Conservation (phyloP, 306 rosid genomes). For the Alnus rubra region DNA sequence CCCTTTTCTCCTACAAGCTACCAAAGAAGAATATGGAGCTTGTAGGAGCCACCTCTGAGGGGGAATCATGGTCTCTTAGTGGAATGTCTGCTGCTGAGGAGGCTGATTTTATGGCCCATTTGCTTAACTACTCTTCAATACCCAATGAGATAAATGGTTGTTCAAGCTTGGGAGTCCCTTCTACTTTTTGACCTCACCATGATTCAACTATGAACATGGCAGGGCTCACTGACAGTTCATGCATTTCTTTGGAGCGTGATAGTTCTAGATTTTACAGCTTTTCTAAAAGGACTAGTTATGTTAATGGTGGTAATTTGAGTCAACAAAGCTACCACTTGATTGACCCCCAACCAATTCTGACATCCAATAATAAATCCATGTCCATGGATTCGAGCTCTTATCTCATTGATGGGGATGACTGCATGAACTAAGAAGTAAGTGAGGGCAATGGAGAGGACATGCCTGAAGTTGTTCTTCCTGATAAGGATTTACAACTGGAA, state of each 20-base stretch:
- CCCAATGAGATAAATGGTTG: slow-evolving; percentile 25
- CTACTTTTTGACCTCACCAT: slow-evolving; percentile 48
- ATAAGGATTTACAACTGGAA: slow-evolving; percentile 25
- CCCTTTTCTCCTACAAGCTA: background rate
- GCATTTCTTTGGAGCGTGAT: slow-evolving; percentile 37
- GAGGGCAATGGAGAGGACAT: slow-evolving; percentile 37
- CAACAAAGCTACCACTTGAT: slow-evolving; percentile 17
- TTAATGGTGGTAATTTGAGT: slow-evolving; percentile 17
- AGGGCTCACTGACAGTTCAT: slow-evolving; percentile 34
- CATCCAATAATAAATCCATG: slow-evolving; percentile 36
- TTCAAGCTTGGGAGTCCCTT: slow-evolving; percentile 47
- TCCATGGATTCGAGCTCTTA: slow-evolving; percentile 27
- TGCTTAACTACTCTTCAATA: slow-evolving; percentile 25
- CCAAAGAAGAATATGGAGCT: slow-evolving; percentile 32
- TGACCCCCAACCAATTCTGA: slow-evolving; percentile 28
- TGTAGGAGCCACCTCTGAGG: slow-evolving; percentile 32
- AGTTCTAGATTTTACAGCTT: slow-evolving; percentile 15
- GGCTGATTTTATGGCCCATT: slow-evolving; percentile 43
- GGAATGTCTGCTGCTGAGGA: slow-evolving; percentile 41
- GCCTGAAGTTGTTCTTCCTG: slow-evolving; percentile 27
- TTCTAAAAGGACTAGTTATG: slow-evolving; percentile 24
- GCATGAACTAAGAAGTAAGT: slow-evolving; percentile 36
- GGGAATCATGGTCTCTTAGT: slow-evolving; percentile 43
- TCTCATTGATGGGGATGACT: slow-evolving; percentile 35
- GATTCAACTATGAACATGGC: slow-evolving; percentile 34